These are phyloP conservation scores for Scytalidium lignicola DNA, from an alignment of 2,329 filamentous ascomycete genomes.

Conservation along the genomic window DNA sequence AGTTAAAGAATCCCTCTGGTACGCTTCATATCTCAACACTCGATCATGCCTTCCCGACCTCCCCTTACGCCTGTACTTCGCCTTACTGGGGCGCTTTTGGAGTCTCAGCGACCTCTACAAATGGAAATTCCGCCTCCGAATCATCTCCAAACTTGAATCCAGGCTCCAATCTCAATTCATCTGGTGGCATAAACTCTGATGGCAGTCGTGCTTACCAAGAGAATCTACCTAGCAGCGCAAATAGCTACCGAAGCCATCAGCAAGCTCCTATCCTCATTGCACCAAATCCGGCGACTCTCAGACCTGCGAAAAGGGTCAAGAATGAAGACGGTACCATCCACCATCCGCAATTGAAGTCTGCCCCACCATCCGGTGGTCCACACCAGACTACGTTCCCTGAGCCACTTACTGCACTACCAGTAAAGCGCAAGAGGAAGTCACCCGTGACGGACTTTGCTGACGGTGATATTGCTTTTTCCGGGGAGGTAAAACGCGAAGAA, in stretches of 20 bases:
- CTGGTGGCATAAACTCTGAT: conserved; percentile 9
- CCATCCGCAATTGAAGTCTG: conserved; percentile 19
- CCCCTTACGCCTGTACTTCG: conserved; percentile 9
- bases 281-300: conserved; percentile 15
- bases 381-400: conserved; percentile 12
- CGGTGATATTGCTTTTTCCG: neutral
- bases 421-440: conserved; percentile 20
- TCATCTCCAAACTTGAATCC: conserved; percentile 15
- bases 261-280: conserved; percentile 18
- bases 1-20: conserved; percentile 14
- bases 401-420: conserved; percentile 7
- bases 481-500: conserved; percentile 25
- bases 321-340: conserved; percentile 8
- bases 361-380: conserved; percentile 16
- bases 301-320: conserved; percentile 9
- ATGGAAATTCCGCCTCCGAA: conserved; percentile 6
- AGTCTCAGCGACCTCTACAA: conserved; percentile 17
- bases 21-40: conserved; percentile 11
- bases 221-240: conserved; percentile 5
- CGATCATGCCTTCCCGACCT: conserved; percentile 13
- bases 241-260: conserved; percentile 5
- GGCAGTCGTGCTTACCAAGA: conserved; percentile 11
- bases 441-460: neutral
- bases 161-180: conserved; percentile 15
- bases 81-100: conserved; percentile 20